Percentiles rank a stretch among this genome's conserved stretches.
Conservation (phyloP, 164 flowering plant species). For the Dillenia turbinata region DNA sequence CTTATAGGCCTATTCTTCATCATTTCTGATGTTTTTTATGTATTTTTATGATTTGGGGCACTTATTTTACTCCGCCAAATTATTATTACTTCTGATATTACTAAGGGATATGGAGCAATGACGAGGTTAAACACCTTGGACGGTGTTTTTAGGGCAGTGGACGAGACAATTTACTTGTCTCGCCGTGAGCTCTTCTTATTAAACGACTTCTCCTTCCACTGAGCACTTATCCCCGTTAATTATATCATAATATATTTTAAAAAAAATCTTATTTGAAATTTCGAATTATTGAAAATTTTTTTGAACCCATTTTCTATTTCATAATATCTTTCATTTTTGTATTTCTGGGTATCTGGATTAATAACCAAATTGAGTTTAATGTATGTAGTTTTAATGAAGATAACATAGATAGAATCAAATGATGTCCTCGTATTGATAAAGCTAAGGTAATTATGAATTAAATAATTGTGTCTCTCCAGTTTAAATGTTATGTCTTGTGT, state of each 20-base stretch:
- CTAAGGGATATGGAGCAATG: constrained; percentile 22
- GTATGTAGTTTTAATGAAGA: not conserved
- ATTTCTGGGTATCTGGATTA: too few relatives aligned
- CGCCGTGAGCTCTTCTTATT: constrained; percentile 44
- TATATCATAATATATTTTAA: not conserved
- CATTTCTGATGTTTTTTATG: not conserved
- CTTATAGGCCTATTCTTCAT: not conserved
- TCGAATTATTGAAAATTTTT: not conserved
- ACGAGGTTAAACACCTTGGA: constrained; percentile 38
- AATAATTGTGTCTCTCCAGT: constrained; percentile 1
- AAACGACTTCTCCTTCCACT: constrained; percentile 78
- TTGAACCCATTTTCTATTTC: too few relatives aligned
- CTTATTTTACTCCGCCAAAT: not conserved
- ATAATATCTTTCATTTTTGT: too few relatives aligned
- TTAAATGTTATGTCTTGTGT: not conserved
- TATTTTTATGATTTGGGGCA: not conserved
- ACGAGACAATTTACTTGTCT: constrained; percentile 4
- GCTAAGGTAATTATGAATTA: not conserved
- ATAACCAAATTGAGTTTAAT: too few relatives aligned
- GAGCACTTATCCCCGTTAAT: constrained; percentile 19
- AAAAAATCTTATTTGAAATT: too few relatives aligned
- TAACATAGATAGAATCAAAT: too few relatives aligned
- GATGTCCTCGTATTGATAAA: too few relatives aligned
- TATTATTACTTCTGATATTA: not conserved
- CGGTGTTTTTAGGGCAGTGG: constrained; percentile 50